Evolutionary conservation across 2,329 filamentous ascomycete genomes (phyloP), one percentile per base, ranked within the genome.

Genomic region (Amesomyces nigricolor): DNA sequence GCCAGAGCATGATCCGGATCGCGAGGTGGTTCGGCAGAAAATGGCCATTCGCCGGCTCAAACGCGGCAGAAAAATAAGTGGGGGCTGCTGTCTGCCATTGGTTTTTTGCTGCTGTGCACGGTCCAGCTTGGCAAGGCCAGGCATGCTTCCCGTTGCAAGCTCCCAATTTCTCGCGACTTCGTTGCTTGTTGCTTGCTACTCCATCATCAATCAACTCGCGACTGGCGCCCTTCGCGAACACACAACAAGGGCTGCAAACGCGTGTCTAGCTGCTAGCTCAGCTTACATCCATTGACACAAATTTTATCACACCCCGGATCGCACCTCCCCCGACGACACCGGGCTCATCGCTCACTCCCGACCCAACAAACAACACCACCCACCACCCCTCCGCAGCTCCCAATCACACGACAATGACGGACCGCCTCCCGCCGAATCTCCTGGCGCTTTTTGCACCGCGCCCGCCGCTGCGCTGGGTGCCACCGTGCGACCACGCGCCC

Each of bases 381-480:
- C 22, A 5, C 40, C 9, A 22, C 16, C 9, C 6, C 6, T 17
- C 16, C 14, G 10, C n/a, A 16, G 39, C n/a, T 35, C n/a, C 29
- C 19, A 8, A 14, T 5, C 19, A 8, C 8, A 17, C 53, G 65
- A 76, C 65, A 60, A 99, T 97, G 94, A 97, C 94, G 49, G 92
- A 96, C 79, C 94, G 95, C 74, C 87, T 99, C 17, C 92, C 94
- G 56, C 89, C 88, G 54, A 92, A 95, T 70, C 82, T 97, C 57
- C 81, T 97, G 66, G 88, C 89, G 73, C 89, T 97, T 64, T 99
- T 99, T 76, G 89, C 92, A 74, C 89, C 94, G 69, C 89, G 94
- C 58, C 94, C 94, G 65, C 88, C 92, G 57, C 77, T 97, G 69
- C 88, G 91, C 72, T 97, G 89, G 80, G 84, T 96, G 58, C 87